A percentile compares a stretch with the other conserved stretches of the same genome.
Evolutionary conservation across 2,329 filamentous ascomycete genomes (phyloP).

Genomic region (Ophiostoma fasciatum): DNA sequence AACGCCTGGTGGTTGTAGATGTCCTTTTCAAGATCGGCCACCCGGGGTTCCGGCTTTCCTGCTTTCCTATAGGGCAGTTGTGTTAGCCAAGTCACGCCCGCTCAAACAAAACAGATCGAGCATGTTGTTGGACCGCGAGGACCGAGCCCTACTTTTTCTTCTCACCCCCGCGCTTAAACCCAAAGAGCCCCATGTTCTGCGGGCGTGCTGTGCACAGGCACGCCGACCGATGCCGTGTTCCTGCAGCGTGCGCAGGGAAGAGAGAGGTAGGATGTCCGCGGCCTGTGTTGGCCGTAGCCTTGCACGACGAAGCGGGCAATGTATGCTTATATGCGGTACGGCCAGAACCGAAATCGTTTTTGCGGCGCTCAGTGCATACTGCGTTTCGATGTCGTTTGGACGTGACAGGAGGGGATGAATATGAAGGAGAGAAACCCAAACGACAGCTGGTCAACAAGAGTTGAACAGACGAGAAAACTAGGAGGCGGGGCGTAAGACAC

Average conservation of each 20-base stretch:
- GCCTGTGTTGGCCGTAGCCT: not conserved
- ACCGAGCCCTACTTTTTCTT: constrained; percentile 36
- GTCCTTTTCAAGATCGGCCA: constrained; percentile 15
- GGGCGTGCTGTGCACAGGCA: constrained; percentile 4
- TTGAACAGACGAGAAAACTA: not conserved
- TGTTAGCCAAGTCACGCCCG: no score
- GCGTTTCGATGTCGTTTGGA: no score
- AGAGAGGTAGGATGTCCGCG: not conserved
- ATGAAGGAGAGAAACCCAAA: not conserved
- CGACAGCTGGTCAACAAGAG: not conserved
- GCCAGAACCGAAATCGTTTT: no score
- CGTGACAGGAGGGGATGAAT: not conserved
- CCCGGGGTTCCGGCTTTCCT: constrained; percentile 9
- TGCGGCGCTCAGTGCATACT: no score
- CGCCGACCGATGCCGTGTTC: no score
- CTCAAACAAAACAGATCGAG: not conserved
- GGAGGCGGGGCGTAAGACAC: not conserved
- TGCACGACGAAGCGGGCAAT: not conserved
- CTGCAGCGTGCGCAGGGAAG: no score
- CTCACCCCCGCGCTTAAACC: constrained; percentile 38
- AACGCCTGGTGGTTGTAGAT: constrained; percentile 19
- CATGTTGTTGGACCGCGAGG: constrained; percentile 7
- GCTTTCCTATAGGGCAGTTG: constrained; percentile 15
- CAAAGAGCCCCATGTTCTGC: constrained; percentile 41
- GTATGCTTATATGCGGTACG: not conserved